Percentiles rank a stretch among this genome's conserved stretches.
phyloP scores from a whole-genome alignment of 2,329 filamentous ascomycete species.

The Parasarocladium wereldwijsianum region DNA sequence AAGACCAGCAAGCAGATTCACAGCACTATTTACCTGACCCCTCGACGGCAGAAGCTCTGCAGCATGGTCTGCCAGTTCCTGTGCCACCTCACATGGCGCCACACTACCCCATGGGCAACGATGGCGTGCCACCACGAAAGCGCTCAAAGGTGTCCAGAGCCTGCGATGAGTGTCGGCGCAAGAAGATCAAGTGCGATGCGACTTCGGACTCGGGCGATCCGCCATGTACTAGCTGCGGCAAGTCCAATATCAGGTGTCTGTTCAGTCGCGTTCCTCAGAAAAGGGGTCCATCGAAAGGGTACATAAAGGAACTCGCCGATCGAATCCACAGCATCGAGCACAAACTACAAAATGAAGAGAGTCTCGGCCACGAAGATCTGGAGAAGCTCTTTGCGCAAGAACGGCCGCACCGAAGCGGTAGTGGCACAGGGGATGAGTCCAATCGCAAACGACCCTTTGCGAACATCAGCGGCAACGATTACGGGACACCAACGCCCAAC shows the following conservation, averaged over 20 bases:
- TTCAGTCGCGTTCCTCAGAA: constrained; percentile 85
- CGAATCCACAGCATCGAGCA: constrained; percentile 71
- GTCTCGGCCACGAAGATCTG: constrained; percentile 28
- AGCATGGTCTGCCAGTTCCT: constrained; percentile 20
- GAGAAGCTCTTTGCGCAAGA: constrained; percentile 24
- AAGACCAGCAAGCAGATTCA: constrained; percentile 20
- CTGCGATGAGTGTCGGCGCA: constrained; percentile 77
- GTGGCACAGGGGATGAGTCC: constrained; percentile 12
- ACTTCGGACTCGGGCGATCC: constrained; percentile 57
- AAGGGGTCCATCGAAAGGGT: constrained; percentile 81
- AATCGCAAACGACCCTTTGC: constrained; percentile 32
- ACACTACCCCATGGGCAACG: constrained; percentile 27
- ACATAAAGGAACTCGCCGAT: constrained; percentile 85
- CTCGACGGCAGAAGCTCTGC: constrained; percentile 20
- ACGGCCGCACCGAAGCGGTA: constrained; percentile 8
- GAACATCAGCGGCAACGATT: constrained; percentile 27
- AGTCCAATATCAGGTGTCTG: constrained; percentile 61
- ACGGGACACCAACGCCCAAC: constrained; percentile 21
- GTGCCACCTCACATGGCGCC: constrained; percentile 21
- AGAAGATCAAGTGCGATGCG: constrained; percentile 83
- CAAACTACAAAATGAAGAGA: constrained; percentile 45
- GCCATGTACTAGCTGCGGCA: constrained; percentile 68
- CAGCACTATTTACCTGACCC: constrained; percentile 24
- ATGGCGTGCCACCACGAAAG: constrained; percentile 55
- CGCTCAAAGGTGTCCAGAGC: constrained; percentile 77